Conservation (phyloP, 257 asterid species). For the Hygrophila difformis region DNA sequence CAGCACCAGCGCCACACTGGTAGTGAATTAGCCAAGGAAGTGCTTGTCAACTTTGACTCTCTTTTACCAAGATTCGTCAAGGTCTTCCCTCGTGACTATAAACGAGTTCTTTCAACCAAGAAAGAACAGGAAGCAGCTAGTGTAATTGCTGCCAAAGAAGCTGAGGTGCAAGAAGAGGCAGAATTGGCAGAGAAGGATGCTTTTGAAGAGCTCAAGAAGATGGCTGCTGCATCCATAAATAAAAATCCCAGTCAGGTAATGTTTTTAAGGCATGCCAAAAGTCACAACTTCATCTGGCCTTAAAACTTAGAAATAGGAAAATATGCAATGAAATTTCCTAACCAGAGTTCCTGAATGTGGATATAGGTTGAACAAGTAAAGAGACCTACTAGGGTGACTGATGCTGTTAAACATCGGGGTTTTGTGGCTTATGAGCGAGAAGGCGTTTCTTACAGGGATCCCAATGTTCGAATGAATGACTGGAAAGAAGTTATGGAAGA, state of each 20-base stretch:
- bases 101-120: conserved; percentile 61
- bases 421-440: conserved; percentile 90
- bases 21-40: conserved; percentile 76
- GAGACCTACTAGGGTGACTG: conserved; percentile 67
- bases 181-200: conserved; percentile 74
- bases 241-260: conserved; percentile 41
- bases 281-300: too few relatives aligned
- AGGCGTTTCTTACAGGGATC: conserved; percentile 80
- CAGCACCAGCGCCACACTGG: conserved; percentile 94
- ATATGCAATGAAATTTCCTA: too few relatives aligned
- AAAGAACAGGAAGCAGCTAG: conserved; percentile 47
- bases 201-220: conserved; percentile 84
- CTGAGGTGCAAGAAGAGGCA: conserved; percentile 57
- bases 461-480: conserved; percentile 62
- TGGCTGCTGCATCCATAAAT: conserved; percentile 46
- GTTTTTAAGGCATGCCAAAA: too few relatives aligned
- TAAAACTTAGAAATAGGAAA: too few relatives aligned
- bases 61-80: conserved; percentile 78
- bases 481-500: conserved; percentile 96
- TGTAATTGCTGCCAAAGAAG: conserved; percentile 44
- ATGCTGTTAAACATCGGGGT: conserved; percentile 83
- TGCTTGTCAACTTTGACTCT: conserved; percentile 64
- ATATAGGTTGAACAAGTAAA: conserved; percentile 50
- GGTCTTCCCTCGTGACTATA: conserved; percentile 94
- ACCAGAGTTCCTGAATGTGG: conserved; percentile 12